Evolutionary conservation across 257 asterid genomes (phyloP), one percentile per base, ranked within the genome.

Genomic region (Fraxinus excelsior): DNA sequence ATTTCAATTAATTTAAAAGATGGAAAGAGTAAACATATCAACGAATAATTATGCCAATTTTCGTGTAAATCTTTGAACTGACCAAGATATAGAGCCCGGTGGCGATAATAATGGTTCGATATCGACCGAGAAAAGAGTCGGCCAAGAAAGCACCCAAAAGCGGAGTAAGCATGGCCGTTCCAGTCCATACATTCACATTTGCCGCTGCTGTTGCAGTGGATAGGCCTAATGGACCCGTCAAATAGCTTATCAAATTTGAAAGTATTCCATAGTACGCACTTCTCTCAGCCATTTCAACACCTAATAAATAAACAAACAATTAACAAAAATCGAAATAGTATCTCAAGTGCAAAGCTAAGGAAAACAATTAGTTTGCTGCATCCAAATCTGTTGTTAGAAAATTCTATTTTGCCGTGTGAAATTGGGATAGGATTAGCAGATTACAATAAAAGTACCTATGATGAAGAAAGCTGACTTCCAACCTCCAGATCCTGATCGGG

Each of bases 71-170:
- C 3, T 10, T 49, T 49, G 58, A 28, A 77, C 79, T 29, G 32
- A 78, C 85, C 82, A 69, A 23, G 18, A 78, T 49, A 62, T 82
- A 82, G 26, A 82, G 56, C 34, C 66, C 49, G 29, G 60, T 70
- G 14, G 85, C 71, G 23, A 65, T 76, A 25, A 75, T 49, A 31
- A 82, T 82, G 72, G 71, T 82, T 49, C 67, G 74, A 19, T 58
- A 82, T 37, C 82, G 38, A 67, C 85, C 85, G 16, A 35, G 26
- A 38, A 70, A 78, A 2, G 85, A 78, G 34, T 82, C 85, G 0
- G 85, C 85, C 64, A 82, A 72, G 23, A 74, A 74, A 28, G 80
- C 85, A 56, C 85, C 85, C 16, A 82, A 28, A 60, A 82, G 76
- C 4, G 82, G 85, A 51, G 74, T 19, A 74, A 82, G 82, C 60